phyloP scores from a whole-genome alignment of 2,329 filamentous ascomycete species.

The Alternaria sp. region DNA sequence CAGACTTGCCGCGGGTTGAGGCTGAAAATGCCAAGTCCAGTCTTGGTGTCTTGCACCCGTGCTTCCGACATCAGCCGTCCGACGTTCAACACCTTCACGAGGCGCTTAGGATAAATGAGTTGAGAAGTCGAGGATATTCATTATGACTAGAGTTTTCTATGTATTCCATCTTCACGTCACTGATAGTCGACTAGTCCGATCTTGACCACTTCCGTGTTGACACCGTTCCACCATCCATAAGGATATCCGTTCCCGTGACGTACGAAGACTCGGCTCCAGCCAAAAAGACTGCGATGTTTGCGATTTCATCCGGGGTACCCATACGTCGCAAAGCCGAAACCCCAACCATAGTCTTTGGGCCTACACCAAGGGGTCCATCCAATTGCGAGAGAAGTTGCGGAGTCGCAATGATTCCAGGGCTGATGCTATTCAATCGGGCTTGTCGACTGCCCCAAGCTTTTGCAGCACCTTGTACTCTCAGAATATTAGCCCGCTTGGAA shows the following conservation, averaged over 20 bases:
- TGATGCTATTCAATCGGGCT: slow-evolving; percentile 1
- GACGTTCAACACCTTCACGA: neutral
- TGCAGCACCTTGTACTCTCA: slow-evolving; percentile 5
- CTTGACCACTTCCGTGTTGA: no score
- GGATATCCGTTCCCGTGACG: slow-evolving; percentile 3
- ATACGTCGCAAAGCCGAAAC: neutral
- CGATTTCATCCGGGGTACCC: neutral
- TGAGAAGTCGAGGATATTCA: no score
- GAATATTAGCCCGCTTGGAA: neutral
- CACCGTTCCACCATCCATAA: slow-evolving; percentile 1
- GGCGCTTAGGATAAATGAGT: no score
- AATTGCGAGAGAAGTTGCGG: neutral
- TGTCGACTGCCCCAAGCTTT: neutral
- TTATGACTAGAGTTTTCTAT: no score
- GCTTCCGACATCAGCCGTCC: neutral
- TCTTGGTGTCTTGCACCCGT: neutral
- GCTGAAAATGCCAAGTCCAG: slow-evolving; percentile 16
- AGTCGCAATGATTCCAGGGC: neutral
- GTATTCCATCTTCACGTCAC: no score
- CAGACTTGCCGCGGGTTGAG: slow-evolving; percentile 12
- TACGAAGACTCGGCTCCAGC: neutral
- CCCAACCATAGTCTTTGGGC: neutral
- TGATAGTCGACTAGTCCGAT: no score
- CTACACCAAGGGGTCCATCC: no score
- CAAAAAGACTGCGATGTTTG: neutral